phyloP scores from a whole-genome alignment of 2,329 filamentous ascomycete genomes.

The Hypoxylon sp. region DNA sequence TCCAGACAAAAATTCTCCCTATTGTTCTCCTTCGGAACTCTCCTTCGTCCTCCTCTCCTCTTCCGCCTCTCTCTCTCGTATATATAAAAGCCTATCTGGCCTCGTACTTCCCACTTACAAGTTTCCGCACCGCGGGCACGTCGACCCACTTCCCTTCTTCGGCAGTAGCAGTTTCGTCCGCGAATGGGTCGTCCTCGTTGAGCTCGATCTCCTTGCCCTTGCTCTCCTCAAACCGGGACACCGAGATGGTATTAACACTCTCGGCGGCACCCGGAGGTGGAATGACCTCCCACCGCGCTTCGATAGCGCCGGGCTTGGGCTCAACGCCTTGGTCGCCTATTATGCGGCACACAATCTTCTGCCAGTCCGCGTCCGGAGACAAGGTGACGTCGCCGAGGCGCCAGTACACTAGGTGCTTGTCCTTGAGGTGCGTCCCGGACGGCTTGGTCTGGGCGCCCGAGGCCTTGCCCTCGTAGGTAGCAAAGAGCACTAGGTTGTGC shows the following conservation, averaged over 20 bases:
- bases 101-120: slow-evolving; percentile 84
- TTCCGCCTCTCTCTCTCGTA: slow-evolving; percentile 17
- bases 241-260: slow-evolving; percentile 68
- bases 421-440: slow-evolving; percentile 81
- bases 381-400: slow-evolving; percentile 81
- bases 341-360: slow-evolving; percentile 88
- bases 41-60: slow-evolving; percentile 17
- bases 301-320: slow-evolving; percentile 81
- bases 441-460: slow-evolving; percentile 82
- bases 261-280: slow-evolving; percentile 60
- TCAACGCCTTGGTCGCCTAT: slow-evolving; percentile 77
- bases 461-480: slow-evolving; percentile 78
- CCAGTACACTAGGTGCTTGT: slow-evolving; percentile 85
- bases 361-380: slow-evolving; percentile 71
- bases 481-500: slow-evolving; percentile 82
- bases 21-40: slow-evolving; percentile 19
- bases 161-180: slow-evolving; percentile 66
- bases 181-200: slow-evolving; percentile 76
- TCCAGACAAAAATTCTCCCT: slow-evolving; percentile 36
- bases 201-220: slow-evolving; percentile 66
- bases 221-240: slow-evolving; percentile 68
- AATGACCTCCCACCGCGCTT: slow-evolving; percentile 82
- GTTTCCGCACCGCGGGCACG: slow-evolving; percentile 75
- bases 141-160: slow-evolving; percentile 71
- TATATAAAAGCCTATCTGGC: slow-evolving; percentile 55